phyloP scores from a whole-genome alignment of 2,329 filamentous ascomycete species.

The Calonectria ilicicola region DNA sequence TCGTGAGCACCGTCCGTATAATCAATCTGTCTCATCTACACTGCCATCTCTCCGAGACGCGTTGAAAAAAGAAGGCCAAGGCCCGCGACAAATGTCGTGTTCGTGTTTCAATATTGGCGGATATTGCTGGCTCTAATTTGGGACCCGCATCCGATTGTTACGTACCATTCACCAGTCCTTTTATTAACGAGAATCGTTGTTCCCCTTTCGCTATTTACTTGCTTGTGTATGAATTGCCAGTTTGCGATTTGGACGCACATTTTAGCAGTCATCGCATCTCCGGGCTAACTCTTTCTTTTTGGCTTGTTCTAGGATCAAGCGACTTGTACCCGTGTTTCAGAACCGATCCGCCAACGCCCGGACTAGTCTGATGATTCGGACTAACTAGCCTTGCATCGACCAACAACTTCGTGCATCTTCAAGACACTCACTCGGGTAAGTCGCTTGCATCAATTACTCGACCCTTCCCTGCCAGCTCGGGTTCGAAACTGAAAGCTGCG shows the following conservation, averaged over 20 bases:
- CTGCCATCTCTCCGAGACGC: conserved; percentile 22
- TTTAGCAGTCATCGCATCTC: conserved; percentile 20
- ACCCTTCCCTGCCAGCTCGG: conserved; percentile 32
- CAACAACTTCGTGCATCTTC: conserved; percentile 30
- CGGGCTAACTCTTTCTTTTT: conserved; percentile 29
- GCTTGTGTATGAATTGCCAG: conserved; percentile 24
- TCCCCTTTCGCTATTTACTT: conserved; percentile 19
- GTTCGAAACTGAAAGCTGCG: conserved; percentile 31
- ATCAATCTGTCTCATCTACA: conserved; percentile 7
- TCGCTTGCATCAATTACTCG: conserved; percentile 26
- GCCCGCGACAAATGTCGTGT: conserved; percentile 25
- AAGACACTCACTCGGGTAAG: conserved; percentile 31
- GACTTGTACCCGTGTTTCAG: conserved; percentile 29
- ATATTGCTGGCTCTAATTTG: conserved; percentile 33
- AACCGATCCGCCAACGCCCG: conserved; percentile 25
- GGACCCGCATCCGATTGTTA: conserved; percentile 36
- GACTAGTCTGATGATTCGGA: conserved; percentile 26
- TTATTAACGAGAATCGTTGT: conserved; percentile 21
- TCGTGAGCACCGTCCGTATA: not conserved
- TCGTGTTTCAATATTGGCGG: conserved; percentile 27
- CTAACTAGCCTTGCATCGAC: conserved; percentile 25
- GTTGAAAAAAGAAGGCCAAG: conserved; percentile 16
- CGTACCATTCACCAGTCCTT: conserved; percentile 32
- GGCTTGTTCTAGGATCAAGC: conserved; percentile 27
- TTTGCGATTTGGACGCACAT: conserved; percentile 23